Base-by-base conservation (phyloP, 371 early-diverging fungal species). In the Coemansia sp. region DNA sequence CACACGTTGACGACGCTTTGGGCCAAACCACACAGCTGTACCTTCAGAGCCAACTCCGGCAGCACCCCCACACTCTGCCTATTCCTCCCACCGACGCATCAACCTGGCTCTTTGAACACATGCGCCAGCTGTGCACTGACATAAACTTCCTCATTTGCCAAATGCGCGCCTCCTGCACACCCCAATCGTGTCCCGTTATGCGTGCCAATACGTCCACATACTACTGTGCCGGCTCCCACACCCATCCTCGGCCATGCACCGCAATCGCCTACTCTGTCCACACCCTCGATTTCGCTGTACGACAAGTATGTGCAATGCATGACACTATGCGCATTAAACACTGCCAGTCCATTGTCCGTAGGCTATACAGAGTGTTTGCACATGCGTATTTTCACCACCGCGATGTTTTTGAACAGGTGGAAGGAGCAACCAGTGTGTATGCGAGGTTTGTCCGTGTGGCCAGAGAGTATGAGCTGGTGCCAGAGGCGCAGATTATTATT, bases 341-440 rank as follows among this genome's bases (percentile, higher is more conserved):
- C 64, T 93, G 93, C 67, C 88, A 91, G 74, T 88, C 89, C 8
- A 92, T 95, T 68, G 92, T 94, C 5, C 85, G 98, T 39, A 80
- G 98, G 30, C 84, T 96, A 9, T 95, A 97, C 72, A 88, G 98
- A n/a, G 89, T 97, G 7, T 96, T 97, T 84, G 95, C 96, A 0
- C 98, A 97, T 78, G 88, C 95, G 3, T 97, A 90, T 73, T 94
- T 86, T 71, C 94, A 94, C 79, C 98, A 97, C 78, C 83, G 90
- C 12, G 92, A 91, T 65, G 77, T 91, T 11, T 97, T 95, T 81
- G 89, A 90, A 59, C 85, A 82, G 5, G 94, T 93, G 71, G 96
- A 97, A 90, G 87, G 86, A 30, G 91, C 92, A 47, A 87, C 90
- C 4, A 82, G 83, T 21, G 74, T 94, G 18, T 94, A 94, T 70